A percentile compares a stretch with the other conserved stretches of the same genome.
Evolutionary conservation across 306 rosid species (phyloP).

Genomic region (Abrus precatorius): DNA sequence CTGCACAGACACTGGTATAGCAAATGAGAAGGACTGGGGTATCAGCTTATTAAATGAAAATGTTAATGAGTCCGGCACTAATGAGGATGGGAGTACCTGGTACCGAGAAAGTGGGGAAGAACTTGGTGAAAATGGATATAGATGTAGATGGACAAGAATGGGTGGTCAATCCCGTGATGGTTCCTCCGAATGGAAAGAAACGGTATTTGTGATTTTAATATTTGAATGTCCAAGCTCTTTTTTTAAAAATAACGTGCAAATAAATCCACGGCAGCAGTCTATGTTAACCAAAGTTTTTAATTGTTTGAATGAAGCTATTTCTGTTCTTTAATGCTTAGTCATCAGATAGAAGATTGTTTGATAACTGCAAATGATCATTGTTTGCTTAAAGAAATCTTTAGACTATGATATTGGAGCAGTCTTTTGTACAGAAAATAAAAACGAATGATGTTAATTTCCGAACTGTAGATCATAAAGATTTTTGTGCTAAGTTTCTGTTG

Average conservation of each 20-base stretch:
- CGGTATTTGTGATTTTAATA: slow-evolving; percentile 62
- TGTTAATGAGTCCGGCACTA: slow-evolving; percentile 84
- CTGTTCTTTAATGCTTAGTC: slow-evolving; percentile 22
- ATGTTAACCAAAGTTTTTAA: slow-evolving; percentile 29
- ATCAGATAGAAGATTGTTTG: slow-evolving; percentile 7
- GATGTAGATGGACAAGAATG: slow-evolving; percentile 99
- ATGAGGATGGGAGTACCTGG: slow-evolving; percentile 98
- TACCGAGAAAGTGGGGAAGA: slow-evolving; percentile 89
- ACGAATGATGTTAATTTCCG: slow-evolving; percentile 37
- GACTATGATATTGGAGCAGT: slow-evolving; percentile 2
- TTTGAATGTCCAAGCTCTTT: slow-evolving; percentile 28
- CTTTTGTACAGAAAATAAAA: slow-evolving; percentile 1
- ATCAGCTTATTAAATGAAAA: slow-evolving; percentile 81
- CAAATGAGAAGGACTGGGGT: slow-evolving; percentile 98
- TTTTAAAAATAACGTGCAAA: not conserved
- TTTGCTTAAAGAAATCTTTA: slow-evolving; percentile 27
- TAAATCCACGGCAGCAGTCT: slow-evolving; percentile 39
- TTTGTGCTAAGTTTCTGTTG: slow-evolving; percentile 22
- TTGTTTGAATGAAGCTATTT: slow-evolving; percentile 17
- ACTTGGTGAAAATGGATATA: slow-evolving; percentile 84
- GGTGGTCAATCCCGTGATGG: slow-evolving; percentile 82
- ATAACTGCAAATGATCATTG: slow-evolving; percentile 17
- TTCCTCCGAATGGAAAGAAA: slow-evolving; percentile 96
- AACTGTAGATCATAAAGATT: slow-evolving; percentile 13
- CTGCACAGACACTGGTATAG: slow-evolving; percentile 88